phyloP scores from a whole-genome alignment of 2,329 filamentous ascomycete genomes.

The Phoma sp. region DNA sequence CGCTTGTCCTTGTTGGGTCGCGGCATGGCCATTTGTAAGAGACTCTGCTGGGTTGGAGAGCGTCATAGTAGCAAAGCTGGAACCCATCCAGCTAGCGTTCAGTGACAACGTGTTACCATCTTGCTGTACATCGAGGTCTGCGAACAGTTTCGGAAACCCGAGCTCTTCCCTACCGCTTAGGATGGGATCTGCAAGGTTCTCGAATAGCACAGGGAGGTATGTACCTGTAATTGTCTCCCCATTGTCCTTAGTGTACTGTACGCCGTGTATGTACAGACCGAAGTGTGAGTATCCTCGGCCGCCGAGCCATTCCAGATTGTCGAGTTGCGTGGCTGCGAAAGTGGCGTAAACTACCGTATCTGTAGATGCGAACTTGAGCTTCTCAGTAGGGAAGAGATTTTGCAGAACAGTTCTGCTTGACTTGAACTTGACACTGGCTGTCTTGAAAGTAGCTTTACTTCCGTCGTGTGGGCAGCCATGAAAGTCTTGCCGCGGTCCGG shows the following conservation, averaged over 20 bases:
- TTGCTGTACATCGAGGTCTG: constrained; percentile 56
- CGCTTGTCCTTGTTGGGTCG: not conserved
- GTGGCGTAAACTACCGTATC: constrained; percentile 51
- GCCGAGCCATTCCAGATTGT: constrained; percentile 67
- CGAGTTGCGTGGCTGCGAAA: constrained; percentile 49
- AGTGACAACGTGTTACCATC: constrained; percentile 49
- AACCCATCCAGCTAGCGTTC: constrained; percentile 49
- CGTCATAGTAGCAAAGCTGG: constrained; percentile 42
- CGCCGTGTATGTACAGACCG: constrained; percentile 69
- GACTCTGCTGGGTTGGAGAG: constrained; percentile 29
- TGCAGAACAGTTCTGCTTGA: constrained; percentile 51
- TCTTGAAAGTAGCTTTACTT: constrained; percentile 43
- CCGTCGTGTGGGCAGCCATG: constrained; percentile 32
- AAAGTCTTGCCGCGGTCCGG: constrained; percentile 48
- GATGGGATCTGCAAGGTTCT: constrained; percentile 66
- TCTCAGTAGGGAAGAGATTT: constrained; percentile 49
- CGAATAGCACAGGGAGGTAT: constrained; percentile 66
- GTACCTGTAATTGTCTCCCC: constrained; percentile 60
- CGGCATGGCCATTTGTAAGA: constrained; percentile 2
- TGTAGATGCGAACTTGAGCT: constrained; percentile 47
- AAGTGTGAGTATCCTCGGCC: constrained; percentile 65
- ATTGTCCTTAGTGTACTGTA: constrained; percentile 62
- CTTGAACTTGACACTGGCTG: constrained; percentile 52
- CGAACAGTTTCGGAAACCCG: constrained; percentile 67
- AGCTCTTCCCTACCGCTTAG: constrained; percentile 67